A percentile compares a stretch with the other conserved stretches of the same genome.
Conservation (phyloP, 1,284 basidiomycete species). For the Amylostereum areolatum region DNA sequence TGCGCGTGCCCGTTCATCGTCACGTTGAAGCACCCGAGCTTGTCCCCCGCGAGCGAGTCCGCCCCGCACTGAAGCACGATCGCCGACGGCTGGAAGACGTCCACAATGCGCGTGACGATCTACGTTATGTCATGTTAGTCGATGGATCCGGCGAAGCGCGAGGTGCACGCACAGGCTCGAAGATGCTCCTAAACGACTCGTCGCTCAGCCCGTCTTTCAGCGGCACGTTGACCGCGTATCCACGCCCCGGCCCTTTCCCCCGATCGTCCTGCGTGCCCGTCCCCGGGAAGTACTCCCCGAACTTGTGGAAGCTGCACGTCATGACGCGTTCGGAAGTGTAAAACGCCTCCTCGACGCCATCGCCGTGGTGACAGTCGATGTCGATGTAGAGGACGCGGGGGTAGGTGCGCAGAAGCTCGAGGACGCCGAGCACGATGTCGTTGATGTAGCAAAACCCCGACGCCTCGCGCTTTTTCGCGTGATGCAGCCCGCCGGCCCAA, state of each 20-base stretch:
- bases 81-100: slow-evolving; percentile 85
- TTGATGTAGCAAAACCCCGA: slow-evolving; percentile 98
- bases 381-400: slow-evolving; percentile 95
- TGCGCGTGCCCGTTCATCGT: slow-evolving; percentile 93
- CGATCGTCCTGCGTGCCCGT: slow-evolving; percentile 85
- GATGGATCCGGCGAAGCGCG: not conserved
- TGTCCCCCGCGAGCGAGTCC: slow-evolving; percentile 93
- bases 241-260: slow-evolving; percentile 82
- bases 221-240: slow-evolving; percentile 92
- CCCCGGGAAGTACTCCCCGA: slow-evolving; percentile 96
- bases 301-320: slow-evolving; percentile 95
- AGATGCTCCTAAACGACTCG: slow-evolving; percentile 75
- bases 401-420: slow-evolving; percentile 79
- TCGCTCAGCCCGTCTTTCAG: slow-evolving; percentile 93
- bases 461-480: slow-evolving; percentile 96
- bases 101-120: slow-evolving; percentile 85
- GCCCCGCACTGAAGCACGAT: slow-evolving; percentile 95
- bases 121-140: slow-evolving; percentile 22
- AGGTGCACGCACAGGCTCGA: slow-evolving; percentile 70
- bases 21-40: slow-evolving; percentile 94
- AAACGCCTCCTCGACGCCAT: slow-evolving; percentile 98
- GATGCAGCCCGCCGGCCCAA: slow-evolving; percentile 97
- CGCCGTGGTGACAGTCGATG: slow-evolving; percentile 97
- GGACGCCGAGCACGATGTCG: slow-evolving; percentile 87
- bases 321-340: slow-evolving; percentile 97